A percentile compares a stretch with the other conserved stretches of the same genome.
Conservation (phyloP, 164 flowering plant species). For the Buxus sempervirens region DNA sequence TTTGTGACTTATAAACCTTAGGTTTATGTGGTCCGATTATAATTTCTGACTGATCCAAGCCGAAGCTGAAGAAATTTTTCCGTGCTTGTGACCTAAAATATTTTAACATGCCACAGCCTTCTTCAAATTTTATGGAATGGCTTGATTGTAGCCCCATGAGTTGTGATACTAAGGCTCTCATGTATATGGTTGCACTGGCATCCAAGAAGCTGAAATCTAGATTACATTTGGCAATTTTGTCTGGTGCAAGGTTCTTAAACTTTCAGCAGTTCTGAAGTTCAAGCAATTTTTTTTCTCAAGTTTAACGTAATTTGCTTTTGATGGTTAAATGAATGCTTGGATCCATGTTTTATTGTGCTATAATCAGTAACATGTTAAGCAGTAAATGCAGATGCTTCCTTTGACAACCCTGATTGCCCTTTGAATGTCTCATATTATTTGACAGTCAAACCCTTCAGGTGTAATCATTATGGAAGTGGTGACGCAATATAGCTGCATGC, state of each 20-base stretch:
- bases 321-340: not conserved
- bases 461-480: not conserved
- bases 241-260: not conserved
- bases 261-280: not conserved
- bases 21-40: no score
- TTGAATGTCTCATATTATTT: not conserved
- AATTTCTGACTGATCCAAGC: no score
- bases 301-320: not conserved
- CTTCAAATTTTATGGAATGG: no score
- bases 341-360: not conserved
- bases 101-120: no score
- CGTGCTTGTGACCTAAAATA: no score
- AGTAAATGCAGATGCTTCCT: not conserved
- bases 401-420: not conserved
- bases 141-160: no score
- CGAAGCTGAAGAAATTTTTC: no score
- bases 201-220: not conserved
- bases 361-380: not conserved
- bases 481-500: not conserved
- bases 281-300: no score
- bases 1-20: no score
- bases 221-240: not conserved
- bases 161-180: no score
- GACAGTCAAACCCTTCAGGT: not conserved
- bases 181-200: not conserved